Conservation (phyloP, 768 basidiomycete genomes). For the Boletus tomentosulus region DNA sequence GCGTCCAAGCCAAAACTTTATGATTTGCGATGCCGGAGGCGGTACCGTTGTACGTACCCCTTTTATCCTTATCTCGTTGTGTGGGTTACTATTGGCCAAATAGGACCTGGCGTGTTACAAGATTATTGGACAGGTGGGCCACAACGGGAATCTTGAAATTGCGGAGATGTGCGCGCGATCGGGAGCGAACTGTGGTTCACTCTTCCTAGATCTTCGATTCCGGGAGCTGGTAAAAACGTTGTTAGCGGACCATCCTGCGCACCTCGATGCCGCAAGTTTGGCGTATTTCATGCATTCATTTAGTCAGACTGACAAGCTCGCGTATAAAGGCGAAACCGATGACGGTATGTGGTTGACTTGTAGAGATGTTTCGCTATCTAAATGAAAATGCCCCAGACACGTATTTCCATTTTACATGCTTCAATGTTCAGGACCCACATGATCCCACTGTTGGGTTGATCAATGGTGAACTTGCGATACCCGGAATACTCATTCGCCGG, state of each 20-base stretch:
- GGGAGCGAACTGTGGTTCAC: conserved; percentile 81
- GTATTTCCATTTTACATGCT: conserved; percentile 87
- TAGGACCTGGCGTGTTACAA: conserved; percentile 55
- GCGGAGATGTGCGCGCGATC: conserved; percentile 87
- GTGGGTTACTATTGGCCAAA: conserved; percentile 9
- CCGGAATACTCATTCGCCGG: conserved; percentile 70
- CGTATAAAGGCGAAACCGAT: conserved; percentile 66
- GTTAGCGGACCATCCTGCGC: conserved; percentile 78
- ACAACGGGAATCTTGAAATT: conserved; percentile 79
- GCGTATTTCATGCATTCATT: conserved; percentile 90
- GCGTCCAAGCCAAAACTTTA: conserved; percentile 77
- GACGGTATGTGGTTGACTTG: conserved; percentile 48
- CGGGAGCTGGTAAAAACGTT: conserved; percentile 75
- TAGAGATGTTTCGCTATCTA: not conserved
- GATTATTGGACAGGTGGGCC: conserved; percentile 76
- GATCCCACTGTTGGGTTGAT: conserved; percentile 76
- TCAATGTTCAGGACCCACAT: conserved; percentile 80
- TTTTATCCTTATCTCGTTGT: not conserved
- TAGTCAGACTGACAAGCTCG: conserved; percentile 83
- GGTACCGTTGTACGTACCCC: conserved; percentile 57
- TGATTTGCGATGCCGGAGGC: conserved; percentile 90
- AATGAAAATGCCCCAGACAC: conserved; percentile 45
- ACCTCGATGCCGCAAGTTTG: conserved; percentile 75
- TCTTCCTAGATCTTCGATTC: conserved; percentile 86
- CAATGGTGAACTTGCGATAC: conserved; percentile 81